Percentiles rank a stretch among this genome's conserved stretches.
Evolutionary conservation across 768 basidiomycete genomes (phyloP).

Genomic region (Lactifluus volemus): DNA sequence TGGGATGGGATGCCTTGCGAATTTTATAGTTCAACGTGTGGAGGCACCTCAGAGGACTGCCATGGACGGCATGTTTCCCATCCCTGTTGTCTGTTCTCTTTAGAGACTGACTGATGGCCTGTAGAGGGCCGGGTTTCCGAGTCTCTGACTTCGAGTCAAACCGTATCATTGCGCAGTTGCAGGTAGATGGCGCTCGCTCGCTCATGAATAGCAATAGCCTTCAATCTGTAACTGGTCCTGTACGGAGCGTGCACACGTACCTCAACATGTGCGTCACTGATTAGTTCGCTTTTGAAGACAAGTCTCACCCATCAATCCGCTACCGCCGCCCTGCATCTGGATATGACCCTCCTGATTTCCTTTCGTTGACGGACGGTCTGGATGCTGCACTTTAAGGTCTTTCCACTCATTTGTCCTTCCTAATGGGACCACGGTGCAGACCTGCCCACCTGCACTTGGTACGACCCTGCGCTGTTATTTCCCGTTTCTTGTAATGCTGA

Average conservation of each 20-base stretch:
- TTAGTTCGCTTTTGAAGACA: neutral
- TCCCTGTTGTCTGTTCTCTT: constrained; percentile 1
- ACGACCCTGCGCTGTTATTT: constrained; percentile 19
- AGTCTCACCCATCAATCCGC: too few species aligned
- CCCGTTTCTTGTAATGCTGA: constrained; percentile 3
- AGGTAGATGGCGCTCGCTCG: constrained; percentile 58
- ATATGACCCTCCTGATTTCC: too few species aligned
- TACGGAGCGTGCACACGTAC: constrained; percentile 63
- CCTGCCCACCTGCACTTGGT: constrained; percentile 78
- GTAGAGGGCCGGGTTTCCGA: constrained; percentile 66
- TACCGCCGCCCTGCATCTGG: too few species aligned
- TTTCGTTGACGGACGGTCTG: neutral
- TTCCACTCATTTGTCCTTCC: constrained; percentile 53
- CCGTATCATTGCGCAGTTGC: constrained; percentile 56
- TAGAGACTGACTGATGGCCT: constrained; percentile 1
- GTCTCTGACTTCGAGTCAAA: constrained; percentile 72
- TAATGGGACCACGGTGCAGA: constrained; percentile 58
- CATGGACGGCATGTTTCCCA: constrained; percentile 48
- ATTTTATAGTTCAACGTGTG: constrained; percentile 67
- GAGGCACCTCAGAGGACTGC: constrained; percentile 56
- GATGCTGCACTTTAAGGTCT: constrained; percentile 33
- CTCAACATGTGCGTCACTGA: constrained; percentile 49
- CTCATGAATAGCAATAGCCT: constrained; percentile 45
- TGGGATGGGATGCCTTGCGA: constrained; percentile 64
- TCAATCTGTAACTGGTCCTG: constrained; percentile 44